Percentiles rank a stretch among this genome's conserved stretches.
Conservation (phyloP, 169 alveolate species). For the Plasmodium cynomolgi region DNA sequence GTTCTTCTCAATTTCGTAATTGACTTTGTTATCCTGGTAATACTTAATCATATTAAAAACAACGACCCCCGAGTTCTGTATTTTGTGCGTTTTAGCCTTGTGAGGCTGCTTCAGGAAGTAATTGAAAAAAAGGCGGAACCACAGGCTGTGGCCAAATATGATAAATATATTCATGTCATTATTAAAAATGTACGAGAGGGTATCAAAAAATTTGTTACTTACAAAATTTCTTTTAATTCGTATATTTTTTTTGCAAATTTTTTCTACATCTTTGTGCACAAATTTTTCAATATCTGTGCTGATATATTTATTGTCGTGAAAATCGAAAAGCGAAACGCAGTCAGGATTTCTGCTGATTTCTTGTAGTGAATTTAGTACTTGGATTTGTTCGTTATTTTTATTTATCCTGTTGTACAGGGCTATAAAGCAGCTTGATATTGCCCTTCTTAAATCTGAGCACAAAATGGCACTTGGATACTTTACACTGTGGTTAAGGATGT, state of each 20-base stretch:
- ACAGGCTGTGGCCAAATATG: constrained; percentile 62
- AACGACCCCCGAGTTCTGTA: constrained; percentile 35
- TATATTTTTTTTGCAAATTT: background rate
- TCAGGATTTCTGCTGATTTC: constrained; percentile 72
- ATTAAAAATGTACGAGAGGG: constrained; percentile 34
- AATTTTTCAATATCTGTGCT: constrained; percentile 48
- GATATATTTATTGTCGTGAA: constrained; percentile 17
- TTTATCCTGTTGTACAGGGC: constrained; percentile 48
- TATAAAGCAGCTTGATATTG: constrained; percentile 57
- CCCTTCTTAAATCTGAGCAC: constrained; percentile 70
- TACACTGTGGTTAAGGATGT: constrained; percentile 18
- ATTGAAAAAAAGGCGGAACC: constrained; percentile 53
- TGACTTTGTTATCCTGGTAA: background rate
- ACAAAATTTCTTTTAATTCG: background rate
- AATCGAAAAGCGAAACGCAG: constrained; percentile 32
- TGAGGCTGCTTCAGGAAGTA: constrained; percentile 32
- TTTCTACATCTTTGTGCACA: constrained; percentile 16
- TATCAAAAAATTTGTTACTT: constrained; percentile 30
- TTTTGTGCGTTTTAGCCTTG: constrained; percentile 49
- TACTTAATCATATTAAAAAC: constrained; percentile 46
- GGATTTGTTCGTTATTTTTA: constrained; percentile 26
- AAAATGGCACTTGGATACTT: constrained; percentile 14
- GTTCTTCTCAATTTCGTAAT: constrained; percentile 30
- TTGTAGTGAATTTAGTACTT: constrained; percentile 55
- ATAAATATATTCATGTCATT: constrained; percentile 29